phyloP scores from a whole-genome alignment of 345 rosid genomes.

The Chamaenerion angustifolium region DNA sequence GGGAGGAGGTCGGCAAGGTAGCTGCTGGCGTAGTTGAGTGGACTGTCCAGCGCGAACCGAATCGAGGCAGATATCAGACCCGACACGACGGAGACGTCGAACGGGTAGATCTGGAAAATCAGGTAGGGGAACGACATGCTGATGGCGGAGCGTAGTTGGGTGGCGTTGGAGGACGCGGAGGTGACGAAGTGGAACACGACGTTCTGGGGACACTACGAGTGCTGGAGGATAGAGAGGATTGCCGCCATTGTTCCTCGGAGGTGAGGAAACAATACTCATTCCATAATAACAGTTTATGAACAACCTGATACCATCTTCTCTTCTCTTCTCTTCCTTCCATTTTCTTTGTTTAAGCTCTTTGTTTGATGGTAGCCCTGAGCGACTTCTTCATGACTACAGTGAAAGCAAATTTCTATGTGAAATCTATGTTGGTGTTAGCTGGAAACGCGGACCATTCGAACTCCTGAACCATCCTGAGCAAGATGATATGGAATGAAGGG shows the following conservation, averaged over 20 bases:
- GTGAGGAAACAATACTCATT: no score
- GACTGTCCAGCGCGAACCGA: constrained; percentile 31
- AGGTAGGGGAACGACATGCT: constrained; percentile 24
- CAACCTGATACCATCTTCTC: no score
- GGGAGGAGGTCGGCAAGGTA: constrained; percentile 20
- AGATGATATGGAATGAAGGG: no score
- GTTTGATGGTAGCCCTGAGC: constrained; percentile 48
- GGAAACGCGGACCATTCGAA: constrained; percentile 66
- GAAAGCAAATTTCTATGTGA: constrained; percentile 53
- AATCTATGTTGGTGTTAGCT: constrained; percentile 34
- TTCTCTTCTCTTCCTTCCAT: no score
- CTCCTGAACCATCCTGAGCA: constrained; percentile 93
- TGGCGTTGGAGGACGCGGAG: constrained; percentile 19
- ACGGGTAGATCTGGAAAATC: constrained; percentile 17
- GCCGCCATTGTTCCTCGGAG: constrained; percentile 62
- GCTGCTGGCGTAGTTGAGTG: constrained; percentile 26
- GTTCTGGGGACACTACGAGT: constrained; percentile 31
- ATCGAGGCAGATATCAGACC: constrained; percentile 25
- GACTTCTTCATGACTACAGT: constrained; percentile 73
- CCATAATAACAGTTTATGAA: no score
- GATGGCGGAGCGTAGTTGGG: constrained; percentile 15
- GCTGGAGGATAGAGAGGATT: constrained; percentile 30
- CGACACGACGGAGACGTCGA: constrained; percentile 21
- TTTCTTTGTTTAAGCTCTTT: constrained; percentile 37
- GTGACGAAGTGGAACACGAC: constrained; percentile 28